Conservation (phyloP, 805 yeast genomes). For the Metschnikowia gelsemii region DNA sequence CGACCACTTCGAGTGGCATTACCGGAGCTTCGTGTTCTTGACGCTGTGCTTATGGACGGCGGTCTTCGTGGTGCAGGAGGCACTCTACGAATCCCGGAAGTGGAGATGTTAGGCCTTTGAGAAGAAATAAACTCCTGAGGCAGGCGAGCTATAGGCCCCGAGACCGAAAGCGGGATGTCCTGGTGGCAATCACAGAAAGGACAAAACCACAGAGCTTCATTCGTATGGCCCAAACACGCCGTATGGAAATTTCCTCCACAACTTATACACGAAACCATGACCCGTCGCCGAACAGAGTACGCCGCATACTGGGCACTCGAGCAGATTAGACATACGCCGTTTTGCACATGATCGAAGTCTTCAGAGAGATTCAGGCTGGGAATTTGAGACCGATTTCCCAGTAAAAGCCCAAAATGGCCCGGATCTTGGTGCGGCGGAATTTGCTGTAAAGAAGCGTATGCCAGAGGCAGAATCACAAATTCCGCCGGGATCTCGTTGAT, state of each 20-base stretch:
- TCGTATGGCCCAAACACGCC: conserved; percentile 36
- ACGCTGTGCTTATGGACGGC: too few relatives aligned
- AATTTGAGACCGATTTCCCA: too few relatives aligned
- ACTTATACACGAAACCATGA: conserved; percentile 28
- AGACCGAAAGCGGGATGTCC: conserved; percentile 19
- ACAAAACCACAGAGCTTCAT: conserved; percentile 42
- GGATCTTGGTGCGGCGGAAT: conserved; percentile 5
- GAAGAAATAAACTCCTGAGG: too few relatives aligned
- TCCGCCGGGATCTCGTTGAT: conserved; percentile 39
- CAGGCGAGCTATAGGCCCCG: conserved; percentile 1
- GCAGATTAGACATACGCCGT: conserved; percentile 35
- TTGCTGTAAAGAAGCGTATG: not conserved
- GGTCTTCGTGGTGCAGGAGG: not conserved
- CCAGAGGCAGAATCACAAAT: conserved; percentile 27
- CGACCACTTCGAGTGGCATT: not conserved
- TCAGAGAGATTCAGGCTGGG: conserved; percentile 1
- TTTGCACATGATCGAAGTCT: conserved; percentile 5
- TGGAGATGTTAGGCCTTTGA: too few relatives aligned
- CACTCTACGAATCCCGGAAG: too few relatives aligned
- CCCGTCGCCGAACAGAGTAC: conserved; percentile 21
- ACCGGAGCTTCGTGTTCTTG: not conserved
- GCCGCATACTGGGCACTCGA: conserved; percentile 39
- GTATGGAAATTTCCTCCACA: conserved; percentile 44
- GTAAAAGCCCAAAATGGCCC: too few relatives aligned
- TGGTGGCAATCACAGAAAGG: conserved; percentile 52